Percentiles rank a stretch among this genome's conserved stretches.
Evolutionary conservation across 1,284 basidiomycete species (phyloP).

Genomic region (Inonotus obliquus): DNA sequence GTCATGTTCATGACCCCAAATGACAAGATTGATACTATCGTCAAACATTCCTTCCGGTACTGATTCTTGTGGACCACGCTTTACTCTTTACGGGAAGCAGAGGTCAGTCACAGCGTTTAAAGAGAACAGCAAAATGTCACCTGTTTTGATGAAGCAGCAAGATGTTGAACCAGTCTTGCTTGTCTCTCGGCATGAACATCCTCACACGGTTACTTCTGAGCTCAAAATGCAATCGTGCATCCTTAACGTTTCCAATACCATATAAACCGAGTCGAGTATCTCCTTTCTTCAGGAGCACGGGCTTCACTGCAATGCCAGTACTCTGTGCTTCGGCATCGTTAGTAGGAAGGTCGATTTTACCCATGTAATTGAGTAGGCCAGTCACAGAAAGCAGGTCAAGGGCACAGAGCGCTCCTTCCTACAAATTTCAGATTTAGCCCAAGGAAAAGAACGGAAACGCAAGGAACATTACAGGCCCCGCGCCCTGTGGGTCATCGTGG

Average conservation of each 20-base stretch:
- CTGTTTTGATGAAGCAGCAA: constrained; percentile 94
- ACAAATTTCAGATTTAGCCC: constrained; percentile 10
- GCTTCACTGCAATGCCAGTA: constrained; percentile 82
- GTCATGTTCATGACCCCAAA: constrained; percentile 99
- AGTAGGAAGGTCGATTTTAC: constrained; percentile 74
- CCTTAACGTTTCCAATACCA: constrained; percentile 96
- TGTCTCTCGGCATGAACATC: constrained; percentile 93
- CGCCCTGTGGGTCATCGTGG: constrained; percentile 98
- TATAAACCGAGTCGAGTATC: constrained; percentile 84
- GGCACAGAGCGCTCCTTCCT: constrained; percentile 95
- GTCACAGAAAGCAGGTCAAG: constrained; percentile 93
- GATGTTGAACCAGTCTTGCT: constrained; percentile 93
- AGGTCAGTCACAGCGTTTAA: background rate
- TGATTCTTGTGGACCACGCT: constrained; percentile 87
- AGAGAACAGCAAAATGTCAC: constrained; percentile 34
- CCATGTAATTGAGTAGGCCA: constrained; percentile 97
- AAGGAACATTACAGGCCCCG: constrained; percentile 65
- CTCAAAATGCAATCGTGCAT: constrained; percentile 95
- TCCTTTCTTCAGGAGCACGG: constrained; percentile 89
- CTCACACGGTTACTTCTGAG: constrained; percentile 88
- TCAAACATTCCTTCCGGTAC: constrained; percentile 98
- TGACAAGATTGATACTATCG: constrained; percentile 87
- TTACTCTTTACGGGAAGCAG: constrained; percentile 57
- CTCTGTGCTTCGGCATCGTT: constrained; percentile 61
- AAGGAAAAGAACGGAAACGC: background rate